Base-by-base conservation (phyloP, 2,329 filamentous ascomycete genomes). In the Dactylellina drechsleri region DNA sequence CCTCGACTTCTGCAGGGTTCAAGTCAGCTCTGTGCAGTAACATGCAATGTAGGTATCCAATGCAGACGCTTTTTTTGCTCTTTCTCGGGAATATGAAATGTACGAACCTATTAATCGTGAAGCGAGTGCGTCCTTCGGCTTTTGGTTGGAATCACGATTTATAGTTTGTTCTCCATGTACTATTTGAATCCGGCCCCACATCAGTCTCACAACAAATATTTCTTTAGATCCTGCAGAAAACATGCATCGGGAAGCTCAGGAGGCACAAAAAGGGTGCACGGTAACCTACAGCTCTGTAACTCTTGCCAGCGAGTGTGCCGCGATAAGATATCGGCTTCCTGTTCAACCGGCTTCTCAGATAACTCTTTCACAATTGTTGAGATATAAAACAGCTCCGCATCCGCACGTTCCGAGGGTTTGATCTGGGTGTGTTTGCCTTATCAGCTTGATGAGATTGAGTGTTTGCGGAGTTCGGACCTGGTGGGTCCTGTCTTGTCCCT, bases 341-440 rank as follows among this genome's bases (percentile, higher is more conserved):
- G 86, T 1, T 81, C 82, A 66, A 87, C 85, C 0, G 87, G 83
- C 0, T 88, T 86, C 2, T 85, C 83, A 0, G 88, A 86, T 45
- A 97, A 84, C 80, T 95, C 91, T 76, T 89, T 89, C 10, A 87
- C 91, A 70, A 97, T 95, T 64, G 91, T 87, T 0, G 90, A 92
- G 10, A 98, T 87, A 81, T 99, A 99, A 81, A 96, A 99, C 79
- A 94, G 90, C 79, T 98, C 95, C 3, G 93, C 93, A 79, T 98
- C 95, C 64, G 88, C 85, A 16, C 94, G 88, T 81, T 98, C 93
- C 49, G 90, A 87, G 0, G 84, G 78, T 0, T 89, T 89, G 78
- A 98, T 89, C 15, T 84, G 47, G 23, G 40, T 7, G 65, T 58
- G 56, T 54, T 36, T 36, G 56, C 57, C 49, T 74, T 73, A 74